Evolutionary conservation across 2,329 filamentous ascomycete genomes (phyloP), one percentile per base, ranked within the genome.

Genomic region (Aspergillus sp.): DNA sequence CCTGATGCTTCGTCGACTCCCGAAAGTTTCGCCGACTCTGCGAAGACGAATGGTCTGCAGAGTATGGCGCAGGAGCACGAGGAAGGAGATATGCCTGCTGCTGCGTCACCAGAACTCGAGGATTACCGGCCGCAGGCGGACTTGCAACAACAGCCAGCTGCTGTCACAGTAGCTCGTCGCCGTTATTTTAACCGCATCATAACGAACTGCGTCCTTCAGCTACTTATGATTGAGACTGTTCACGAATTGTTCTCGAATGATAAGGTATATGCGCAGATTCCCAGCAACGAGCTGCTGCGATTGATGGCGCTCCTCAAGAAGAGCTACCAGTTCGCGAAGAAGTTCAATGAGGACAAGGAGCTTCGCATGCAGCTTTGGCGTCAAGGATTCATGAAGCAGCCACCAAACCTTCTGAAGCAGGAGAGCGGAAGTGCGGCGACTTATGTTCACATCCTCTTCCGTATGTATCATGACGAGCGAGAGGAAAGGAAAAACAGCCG

Each of bases 171-270:
- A 2, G 91, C 94, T 0, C 88, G 94, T 22, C 85, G 94, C 33
- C 88, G 92, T 48, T 96, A 96, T 78, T 99, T 99, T 81, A 99
- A 99, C 75, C 89, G 93, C 61, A 99, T 99, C 71, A 99, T 99
- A 72, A 96, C 93, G 13, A 93, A 95, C 60, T 99, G 94, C 69
- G 95, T 99, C 3, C 79, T 99, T 8, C 95, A 99, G 72, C 83
- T 99, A 2, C 84, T 99, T 58, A 99, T 99, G 91, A 99, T 99
- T 63, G 95, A 99, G 72, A 99, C 95, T 0, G 95, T 99, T 40
- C 95, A 95, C 65, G 95, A 99, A 72, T 84, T 99, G 45, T 99
- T 99, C 77, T 95, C 91, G 62, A 99, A 97, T 71, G 92, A 97
- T 67, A 84, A 89, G 1, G 95, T 99, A 14, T 99, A 99, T 69